Evolutionary conservation across 345 rosid genomes (phyloP), one percentile per base, ranked within the genome.

Genomic region (Citrus glauca): DNA sequence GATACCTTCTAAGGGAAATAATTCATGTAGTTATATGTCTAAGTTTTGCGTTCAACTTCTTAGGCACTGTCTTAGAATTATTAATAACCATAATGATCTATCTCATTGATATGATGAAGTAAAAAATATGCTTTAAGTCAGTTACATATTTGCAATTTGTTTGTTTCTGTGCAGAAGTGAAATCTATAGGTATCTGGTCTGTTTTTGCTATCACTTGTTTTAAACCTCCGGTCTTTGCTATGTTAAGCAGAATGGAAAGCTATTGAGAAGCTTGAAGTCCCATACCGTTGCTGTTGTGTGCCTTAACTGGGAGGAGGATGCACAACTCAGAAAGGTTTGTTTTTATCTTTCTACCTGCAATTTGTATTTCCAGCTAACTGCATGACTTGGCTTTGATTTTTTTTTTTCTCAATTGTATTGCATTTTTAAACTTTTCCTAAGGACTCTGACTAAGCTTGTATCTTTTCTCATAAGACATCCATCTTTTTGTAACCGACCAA

Each of bases 291-390:
- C 95, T 77, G 97, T 93, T 28, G 87, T 91, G 63, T 93, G 92
- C 83, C 97, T 93, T 82, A 86, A 90, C 79, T 89, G 97, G 98
- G 97, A 89, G 83, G 96, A 92, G 84, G 97, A 93, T 50, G 87
- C 89, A 55, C 85, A 88, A 53, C 70, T 79, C 55, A 79, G 69
- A 30, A 83, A 55, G 55, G 94, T 93, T 85, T 76, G 88, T 33
- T 27, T 33, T 77, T 77, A 22, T 57, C 30, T 42, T 77, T 74
- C 78, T 5, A 33, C 60, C 50, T 4, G 40, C 37, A 8, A 27
- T 17, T 7, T 17, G 28, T 42, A 40, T 62, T 66, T 40, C 9
- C 33, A 45, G 55, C 4, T 74, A 11, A 25, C 38, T 24, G 37
- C 56, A 73, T 56, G 22, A 60, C 9, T 40, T 16, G 24, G 35